phyloP scores from a whole-genome alignment of 1,284 basidiomycete genomes.

The Afroboletus lepidellus region DNA sequence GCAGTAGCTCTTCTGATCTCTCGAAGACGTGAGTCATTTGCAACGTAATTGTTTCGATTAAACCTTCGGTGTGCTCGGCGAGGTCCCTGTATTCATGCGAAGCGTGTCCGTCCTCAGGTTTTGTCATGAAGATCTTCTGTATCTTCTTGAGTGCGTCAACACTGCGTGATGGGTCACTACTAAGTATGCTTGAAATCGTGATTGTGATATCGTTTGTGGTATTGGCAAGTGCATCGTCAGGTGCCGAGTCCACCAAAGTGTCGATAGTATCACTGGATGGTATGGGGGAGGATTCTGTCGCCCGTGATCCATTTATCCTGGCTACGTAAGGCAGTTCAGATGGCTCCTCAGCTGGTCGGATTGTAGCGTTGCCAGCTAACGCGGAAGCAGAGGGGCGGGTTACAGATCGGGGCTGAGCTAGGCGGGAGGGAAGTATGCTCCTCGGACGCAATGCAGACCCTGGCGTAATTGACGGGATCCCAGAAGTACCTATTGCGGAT shows the following conservation, averaged over 20 bases:
- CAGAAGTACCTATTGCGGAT: slow-evolving; percentile 36
- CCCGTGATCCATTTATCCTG: slow-evolving; percentile 23
- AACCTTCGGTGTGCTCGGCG: slow-evolving; percentile 81
- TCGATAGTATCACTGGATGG: slow-evolving; percentile 27
- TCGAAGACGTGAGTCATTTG: slow-evolving; percentile 91
- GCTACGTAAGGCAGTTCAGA: slow-evolving; percentile 33
- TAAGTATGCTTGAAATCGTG: slow-evolving; percentile 80
- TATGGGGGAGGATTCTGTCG: slow-evolving; percentile 13
- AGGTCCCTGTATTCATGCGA: slow-evolving; percentile 72
- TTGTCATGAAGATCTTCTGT: slow-evolving; percentile 75
- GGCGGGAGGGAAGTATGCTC: slow-evolving; percentile 66
- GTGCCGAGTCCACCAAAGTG: slow-evolving; percentile 27
- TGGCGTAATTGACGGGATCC: slow-evolving; percentile 44
- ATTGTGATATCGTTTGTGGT: slow-evolving; percentile 63
- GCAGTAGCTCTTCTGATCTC: slow-evolving; percentile 66
- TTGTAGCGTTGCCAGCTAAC: slow-evolving; percentile 21
- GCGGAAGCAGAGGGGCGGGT: slow-evolving; percentile 26
- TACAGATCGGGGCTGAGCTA: slow-evolving; percentile 55
- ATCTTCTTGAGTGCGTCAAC: slow-evolving; percentile 95
- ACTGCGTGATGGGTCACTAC: slow-evolving; percentile 79
- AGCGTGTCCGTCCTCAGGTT: slow-evolving; percentile 69
- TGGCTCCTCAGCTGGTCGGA: slow-evolving; percentile 25
- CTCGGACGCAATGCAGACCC: slow-evolving; percentile 53
- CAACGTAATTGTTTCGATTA: slow-evolving; percentile 84
- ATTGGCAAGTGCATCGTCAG: slow-evolving; percentile 19